These are phyloP conservation scores for Sclerotinia sclerotiorum DNA, from an alignment of 2,329 filamentous ascomycete species.

Conservation along the genomic window DNA sequence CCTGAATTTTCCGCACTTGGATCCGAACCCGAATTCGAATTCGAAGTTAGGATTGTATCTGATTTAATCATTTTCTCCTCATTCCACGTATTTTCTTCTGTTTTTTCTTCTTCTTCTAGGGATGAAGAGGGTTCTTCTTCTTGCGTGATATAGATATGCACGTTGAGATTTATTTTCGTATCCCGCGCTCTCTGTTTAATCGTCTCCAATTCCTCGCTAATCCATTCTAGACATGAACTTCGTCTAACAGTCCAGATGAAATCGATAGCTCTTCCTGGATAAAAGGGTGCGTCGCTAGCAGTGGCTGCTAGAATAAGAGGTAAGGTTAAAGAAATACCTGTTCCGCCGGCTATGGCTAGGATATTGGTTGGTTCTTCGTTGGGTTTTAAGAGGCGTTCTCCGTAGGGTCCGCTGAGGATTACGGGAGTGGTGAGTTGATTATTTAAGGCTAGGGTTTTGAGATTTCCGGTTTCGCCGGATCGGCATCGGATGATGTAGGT, in stretches of 20 bases:
- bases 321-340: conserved; percentile 57
- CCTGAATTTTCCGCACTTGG: no score
- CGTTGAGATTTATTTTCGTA: conserved; percentile 46
- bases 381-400: conserved; percentile 30
- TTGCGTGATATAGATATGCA: conserved; percentile 59
- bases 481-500: conserved; percentile 60
- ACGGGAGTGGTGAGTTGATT: background rate
- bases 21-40: background rate
- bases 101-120: background rate
- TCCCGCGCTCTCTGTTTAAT: conserved; percentile 46
- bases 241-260: conserved; percentile 66
- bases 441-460: conserved; percentile 38
- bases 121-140: conserved; percentile 19
- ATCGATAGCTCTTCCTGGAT: conserved; percentile 45
- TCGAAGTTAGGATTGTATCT: background rate
- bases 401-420: conserved; percentile 18
- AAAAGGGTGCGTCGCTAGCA: conserved; percentile 36
- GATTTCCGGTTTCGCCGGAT: conserved; percentile 53
- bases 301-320: conserved; percentile 49
- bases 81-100: background rate
- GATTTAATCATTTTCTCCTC: background rate
- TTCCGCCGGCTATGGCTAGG: conserved; percentile 57
- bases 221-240: conserved; percentile 56
- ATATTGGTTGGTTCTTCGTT: conserved; percentile 45
- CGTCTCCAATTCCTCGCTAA: conserved; percentile 53